These are phyloP conservation scores for Heritiera littoralis DNA, from an alignment of 345 rosid genomes.

Conservation along the genomic window DNA sequence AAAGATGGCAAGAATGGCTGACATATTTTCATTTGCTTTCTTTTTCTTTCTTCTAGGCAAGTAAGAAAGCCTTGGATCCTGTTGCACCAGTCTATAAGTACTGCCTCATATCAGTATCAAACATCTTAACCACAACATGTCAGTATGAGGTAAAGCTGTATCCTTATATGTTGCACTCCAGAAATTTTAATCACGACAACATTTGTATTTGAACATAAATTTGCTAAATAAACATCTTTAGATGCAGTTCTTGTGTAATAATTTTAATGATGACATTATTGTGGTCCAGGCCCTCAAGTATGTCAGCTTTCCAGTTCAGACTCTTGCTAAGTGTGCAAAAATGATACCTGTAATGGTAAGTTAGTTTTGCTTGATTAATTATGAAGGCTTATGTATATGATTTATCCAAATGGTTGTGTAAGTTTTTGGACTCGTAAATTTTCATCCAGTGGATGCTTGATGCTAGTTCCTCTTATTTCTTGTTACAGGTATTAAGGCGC, in stretches of 20 bases:
- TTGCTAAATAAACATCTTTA: conserved; percentile 7
- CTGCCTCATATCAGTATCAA: conserved; percentile 69
- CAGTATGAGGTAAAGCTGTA: conserved; percentile 76
- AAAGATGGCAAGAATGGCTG: neutral
- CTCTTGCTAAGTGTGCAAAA: conserved; percentile 93
- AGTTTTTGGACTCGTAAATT: conserved; percentile 3
- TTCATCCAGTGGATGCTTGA: neutral
- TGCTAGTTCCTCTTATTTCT: neutral
- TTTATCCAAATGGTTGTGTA: neutral
- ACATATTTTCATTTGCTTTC: neutral
- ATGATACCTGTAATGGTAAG: conserved; percentile 99
- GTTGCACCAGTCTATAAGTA: conserved; percentile 92
- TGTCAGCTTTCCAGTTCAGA: conserved; percentile 95
- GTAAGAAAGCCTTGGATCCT: conserved; percentile 80
- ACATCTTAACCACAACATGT: conserved; percentile 88
- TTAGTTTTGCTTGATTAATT: conserved; percentile 11
- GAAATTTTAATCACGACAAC: neutral
- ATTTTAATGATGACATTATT: conserved; percentile 18
- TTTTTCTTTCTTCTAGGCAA: conserved; percentile 52
- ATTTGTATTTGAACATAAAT: neutral
- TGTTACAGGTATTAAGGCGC: conserved; percentile 4
- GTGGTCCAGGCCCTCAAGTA: conserved; percentile 82
- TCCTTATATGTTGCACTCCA: neutral
- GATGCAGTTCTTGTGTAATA: conserved; percentile 13
- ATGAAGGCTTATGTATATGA: neutral